These are phyloP conservation scores for Clonostachys byssicola DNA, from an alignment of 2,329 filamentous ascomycete species.

Conservation along the genomic window DNA sequence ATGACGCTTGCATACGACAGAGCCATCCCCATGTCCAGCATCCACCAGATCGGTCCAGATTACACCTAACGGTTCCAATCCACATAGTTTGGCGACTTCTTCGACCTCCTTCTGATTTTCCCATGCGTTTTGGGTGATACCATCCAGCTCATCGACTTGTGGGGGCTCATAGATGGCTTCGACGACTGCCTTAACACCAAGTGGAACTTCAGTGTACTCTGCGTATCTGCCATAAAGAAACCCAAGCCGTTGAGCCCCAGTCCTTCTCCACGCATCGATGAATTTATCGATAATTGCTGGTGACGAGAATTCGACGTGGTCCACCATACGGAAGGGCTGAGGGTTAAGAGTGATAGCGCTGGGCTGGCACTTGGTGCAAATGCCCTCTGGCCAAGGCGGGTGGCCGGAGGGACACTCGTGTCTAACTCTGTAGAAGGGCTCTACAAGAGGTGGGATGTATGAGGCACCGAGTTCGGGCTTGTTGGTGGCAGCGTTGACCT, in stretches of 20 bases:
- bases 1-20: constrained; percentile 91
- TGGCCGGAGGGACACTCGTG: constrained; percentile 90
- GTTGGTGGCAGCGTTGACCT: constrained; percentile 94
- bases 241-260: constrained; percentile 78
- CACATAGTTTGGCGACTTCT: constrained; percentile 75
- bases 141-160: constrained; percentile 84
- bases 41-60: constrained; percentile 93
- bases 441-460: constrained; percentile 90
- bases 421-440: constrained; percentile 88
- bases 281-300: constrained; percentile 83
- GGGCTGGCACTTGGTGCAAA: constrained; percentile 97
- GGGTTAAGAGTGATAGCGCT: constrained; percentile 94
- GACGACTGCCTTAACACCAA: constrained; percentile 92
- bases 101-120: constrained; percentile 79
- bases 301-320: constrained; percentile 94
- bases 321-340: constrained; percentile 93
- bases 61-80: constrained; percentile 82
- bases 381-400: constrained; percentile 89
- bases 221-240: constrained; percentile 89
- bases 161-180: constrained; percentile 97
- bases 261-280: constrained; percentile 86
- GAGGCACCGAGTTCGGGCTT: constrained; percentile 91
- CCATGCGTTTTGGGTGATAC: constrained; percentile 81
- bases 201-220: constrained; percentile 86
- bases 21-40: constrained; percentile 74